Percentiles rank a stretch among this genome's conserved stretches.
Conservation (phyloP, 805 yeast genomes). For the Blastobotrys attinorum region DNA sequence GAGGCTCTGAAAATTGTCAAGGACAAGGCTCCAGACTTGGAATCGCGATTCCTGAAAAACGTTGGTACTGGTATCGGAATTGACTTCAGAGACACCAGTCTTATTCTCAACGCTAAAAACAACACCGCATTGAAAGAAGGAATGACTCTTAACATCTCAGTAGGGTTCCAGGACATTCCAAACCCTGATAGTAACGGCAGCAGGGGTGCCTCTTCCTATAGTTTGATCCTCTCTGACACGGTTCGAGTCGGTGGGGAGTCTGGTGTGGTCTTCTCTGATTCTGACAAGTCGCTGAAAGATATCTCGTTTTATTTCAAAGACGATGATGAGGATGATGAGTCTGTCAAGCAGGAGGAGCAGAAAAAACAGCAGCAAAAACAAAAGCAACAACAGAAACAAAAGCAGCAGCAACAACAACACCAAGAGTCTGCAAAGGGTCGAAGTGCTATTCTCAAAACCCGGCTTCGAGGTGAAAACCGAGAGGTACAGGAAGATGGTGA, state of each 20-base stretch:
- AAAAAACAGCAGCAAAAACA: slow-evolving; percentile 31
- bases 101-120: slow-evolving; percentile 65
- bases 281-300: slow-evolving; percentile 63
- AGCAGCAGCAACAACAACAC: too few species aligned
- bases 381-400: too few species aligned
- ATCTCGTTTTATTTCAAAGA: slow-evolving; percentile 73
- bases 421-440: slow-evolving; percentile 23
- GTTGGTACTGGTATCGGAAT: slow-evolving; percentile 86
- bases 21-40: slow-evolving; percentile 58
- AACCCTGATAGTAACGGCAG: slow-evolving; percentile 41
- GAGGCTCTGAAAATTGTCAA: slow-evolving; percentile 55
- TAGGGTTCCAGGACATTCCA: slow-evolving; percentile 65
- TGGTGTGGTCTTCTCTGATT: slow-evolving; percentile 63
- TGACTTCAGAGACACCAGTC: slow-evolving; percentile 75
- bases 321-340: slow-evolving; percentile 4
- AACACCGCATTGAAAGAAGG: slow-evolving; percentile 62
- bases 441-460: slow-evolving; percentile 69
- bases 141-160: slow-evolving; percentile 62
- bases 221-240: slow-evolving; percentile 74
- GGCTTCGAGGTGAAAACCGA: slow-evolving; percentile 49
- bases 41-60: slow-evolving; percentile 58
- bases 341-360: slow-evolving; percentile 23
- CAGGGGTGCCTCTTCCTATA: slow-evolving; percentile 53
- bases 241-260: slow-evolving; percentile 56
- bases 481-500: slow-evolving; percentile 60